These are phyloP conservation scores for Corchorus capsularis DNA, from an alignment of 345 rosid genomes.

Conservation along the genomic window DNA sequence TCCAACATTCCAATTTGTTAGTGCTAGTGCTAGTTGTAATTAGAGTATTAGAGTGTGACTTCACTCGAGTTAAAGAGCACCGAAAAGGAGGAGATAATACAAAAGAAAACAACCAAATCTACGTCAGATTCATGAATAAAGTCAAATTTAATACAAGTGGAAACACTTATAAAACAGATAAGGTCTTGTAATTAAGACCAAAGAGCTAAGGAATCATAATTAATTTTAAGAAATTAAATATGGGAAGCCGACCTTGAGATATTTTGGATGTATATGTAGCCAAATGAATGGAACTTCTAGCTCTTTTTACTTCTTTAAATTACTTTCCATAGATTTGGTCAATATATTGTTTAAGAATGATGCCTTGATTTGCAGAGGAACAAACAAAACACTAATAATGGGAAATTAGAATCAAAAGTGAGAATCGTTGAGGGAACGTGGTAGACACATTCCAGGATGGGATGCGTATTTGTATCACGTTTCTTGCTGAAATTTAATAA, in stretches of 20 bases:
- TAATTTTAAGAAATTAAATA: not conserved
- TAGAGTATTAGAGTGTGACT: not conserved
- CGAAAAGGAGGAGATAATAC: not conserved
- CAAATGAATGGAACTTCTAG: not conserved
- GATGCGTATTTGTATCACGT: no score
- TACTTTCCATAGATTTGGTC: not conserved
- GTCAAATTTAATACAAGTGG: not conserved
- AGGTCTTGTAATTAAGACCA: not conserved
- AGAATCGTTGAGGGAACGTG: not conserved
- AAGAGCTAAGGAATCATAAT: not conserved
- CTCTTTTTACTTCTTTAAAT: not conserved
- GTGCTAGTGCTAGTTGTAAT: not conserved
- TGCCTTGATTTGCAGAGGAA: not conserved
- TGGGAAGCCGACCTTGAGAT: not conserved
- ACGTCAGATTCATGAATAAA: not conserved
- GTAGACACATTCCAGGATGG: not conserved
- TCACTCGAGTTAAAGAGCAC: not conserved
- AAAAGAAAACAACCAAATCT: not conserved
- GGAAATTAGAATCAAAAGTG: not conserved
- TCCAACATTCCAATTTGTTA: not conserved
- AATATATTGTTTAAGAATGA: not conserved
- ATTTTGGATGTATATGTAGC: not conserved
- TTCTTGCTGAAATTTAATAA: not conserved
- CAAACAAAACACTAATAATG: no score
- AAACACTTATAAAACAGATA: constrained; percentile 3